A percentile compares a stretch with the other conserved stretches of the same genome.
phyloP scores from a whole-genome alignment of 2,329 filamentous ascomycete genomes.

The Fusarium keratoplasticum region DNA sequence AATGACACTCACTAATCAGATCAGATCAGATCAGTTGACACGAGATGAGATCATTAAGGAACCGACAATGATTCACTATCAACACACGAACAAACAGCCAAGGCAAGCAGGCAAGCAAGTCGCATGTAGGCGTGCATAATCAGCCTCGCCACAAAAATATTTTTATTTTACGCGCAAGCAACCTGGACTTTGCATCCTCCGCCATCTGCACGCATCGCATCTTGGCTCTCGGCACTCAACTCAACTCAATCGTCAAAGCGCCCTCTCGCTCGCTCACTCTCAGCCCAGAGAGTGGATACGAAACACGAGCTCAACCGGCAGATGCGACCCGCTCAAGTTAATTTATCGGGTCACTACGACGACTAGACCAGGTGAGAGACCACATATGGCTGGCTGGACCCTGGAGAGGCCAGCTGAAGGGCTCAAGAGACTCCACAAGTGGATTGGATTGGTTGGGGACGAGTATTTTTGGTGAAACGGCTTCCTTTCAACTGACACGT shows the following conservation, averaged over 20 bases:
- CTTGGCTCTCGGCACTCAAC: background rate
- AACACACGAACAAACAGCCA: background rate
- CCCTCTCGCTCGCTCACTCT: background rate
- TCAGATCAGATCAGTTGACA: background rate
- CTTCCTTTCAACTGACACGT: slow-evolving; percentile 9
- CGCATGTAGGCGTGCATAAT: background rate
- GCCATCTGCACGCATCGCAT: background rate
- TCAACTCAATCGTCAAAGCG: background rate
- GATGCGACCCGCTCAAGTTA: slow-evolving; percentile 25
- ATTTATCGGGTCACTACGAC: slow-evolving; percentile 20
- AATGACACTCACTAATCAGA: background rate
- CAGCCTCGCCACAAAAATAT: background rate
- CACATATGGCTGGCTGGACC: slow-evolving; percentile 2
- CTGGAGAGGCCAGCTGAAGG: background rate
- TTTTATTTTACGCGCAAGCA: background rate
- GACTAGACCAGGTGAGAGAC: slow-evolving; percentile 10
- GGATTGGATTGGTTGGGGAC: background rate
- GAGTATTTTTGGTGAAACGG: background rate
- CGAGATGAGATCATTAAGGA: background rate
- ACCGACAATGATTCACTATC: background rate
- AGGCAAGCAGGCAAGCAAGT: background rate
- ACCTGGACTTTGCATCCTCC: background rate
- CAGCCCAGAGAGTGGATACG: slow-evolving; percentile 20
- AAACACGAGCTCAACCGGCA: background rate
- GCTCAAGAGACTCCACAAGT: slow-evolving; percentile 19